phyloP scores from a whole-genome alignment of 805 yeast genomes.

The Clavispora carvajalis region DNA sequence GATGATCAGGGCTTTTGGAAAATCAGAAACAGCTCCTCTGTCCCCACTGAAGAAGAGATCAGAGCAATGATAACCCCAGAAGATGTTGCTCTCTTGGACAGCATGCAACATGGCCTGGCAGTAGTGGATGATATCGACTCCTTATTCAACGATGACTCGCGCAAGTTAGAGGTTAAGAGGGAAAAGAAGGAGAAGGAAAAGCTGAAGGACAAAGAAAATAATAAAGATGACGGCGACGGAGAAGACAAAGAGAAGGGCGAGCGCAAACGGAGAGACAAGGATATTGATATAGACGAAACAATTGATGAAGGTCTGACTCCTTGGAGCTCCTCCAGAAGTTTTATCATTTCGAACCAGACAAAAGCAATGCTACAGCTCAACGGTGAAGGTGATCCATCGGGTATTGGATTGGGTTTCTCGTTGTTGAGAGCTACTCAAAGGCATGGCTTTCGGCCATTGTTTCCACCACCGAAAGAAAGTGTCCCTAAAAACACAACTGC shows the following conservation, averaged over 20 bases:
- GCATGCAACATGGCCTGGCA: slow-evolving; percentile 94
- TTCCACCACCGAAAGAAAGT: slow-evolving; percentile 30
- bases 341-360: slow-evolving; percentile 90
- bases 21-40: slow-evolving; percentile 51
- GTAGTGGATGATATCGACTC: slow-evolving; percentile 74
- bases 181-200: slow-evolving; percentile 12
- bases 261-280: slow-evolving; percentile 23
- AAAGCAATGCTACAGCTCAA: slow-evolving; percentile 94
- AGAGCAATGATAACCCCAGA: slow-evolving; percentile 88
- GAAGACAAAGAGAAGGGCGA: slow-evolving; percentile 29
- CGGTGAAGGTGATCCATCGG: slow-evolving; percentile 94
- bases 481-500: slow-evolving; percentile 39
- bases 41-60: slow-evolving; percentile 73
- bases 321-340: slow-evolving; percentile 91
- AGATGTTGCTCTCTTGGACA: slow-evolving; percentile 78
- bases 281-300: slow-evolving; percentile 42
- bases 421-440: slow-evolving; percentile 90
- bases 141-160: slow-evolving; percentile 34
- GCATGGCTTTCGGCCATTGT: slow-evolving; percentile 65
- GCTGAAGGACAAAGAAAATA: slow-evolving; percentile 14
- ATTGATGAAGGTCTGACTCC: slow-evolving; percentile 85
- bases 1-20: slow-evolving; percentile 96
- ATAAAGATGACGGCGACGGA: slow-evolving; percentile 37
- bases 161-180: slow-evolving; percentile 21
- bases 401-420: slow-evolving; percentile 84